Percentiles rank a stretch among this genome's conserved stretches.
Evolutionary conservation across 2,329 filamentous ascomycete species (phyloP).

Genomic region (Fusarium zealandicum): DNA sequence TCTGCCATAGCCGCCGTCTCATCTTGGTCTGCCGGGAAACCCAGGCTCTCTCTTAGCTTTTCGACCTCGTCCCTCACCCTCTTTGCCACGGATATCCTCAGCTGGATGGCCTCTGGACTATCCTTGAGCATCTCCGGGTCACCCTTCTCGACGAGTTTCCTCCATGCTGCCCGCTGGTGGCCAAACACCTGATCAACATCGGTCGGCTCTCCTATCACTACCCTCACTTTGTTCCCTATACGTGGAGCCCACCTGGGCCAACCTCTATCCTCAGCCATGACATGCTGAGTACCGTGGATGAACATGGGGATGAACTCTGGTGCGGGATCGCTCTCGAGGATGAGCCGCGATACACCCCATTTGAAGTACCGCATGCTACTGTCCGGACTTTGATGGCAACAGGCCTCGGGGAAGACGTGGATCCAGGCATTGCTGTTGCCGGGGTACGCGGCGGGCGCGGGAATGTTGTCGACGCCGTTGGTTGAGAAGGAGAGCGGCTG

Average conservation of each 20-base stretch:
- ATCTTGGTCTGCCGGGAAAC: constrained; percentile 79
- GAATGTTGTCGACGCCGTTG: constrained; percentile 69
- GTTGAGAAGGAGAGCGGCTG: constrained; percentile 66
- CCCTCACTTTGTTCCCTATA: constrained; percentile 70
- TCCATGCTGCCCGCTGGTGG: constrained; percentile 78
- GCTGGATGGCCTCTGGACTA: constrained; percentile 69
- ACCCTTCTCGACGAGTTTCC: constrained; percentile 62
- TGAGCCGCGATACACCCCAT: constrained; percentile 91
- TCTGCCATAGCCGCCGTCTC: constrained; percentile 78
- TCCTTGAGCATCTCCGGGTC: constrained; percentile 56
- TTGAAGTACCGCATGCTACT: constrained; percentile 94
- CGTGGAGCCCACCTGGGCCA: constrained; percentile 86
- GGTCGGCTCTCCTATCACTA: constrained; percentile 81
- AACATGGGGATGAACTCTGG: constrained; percentile 94
- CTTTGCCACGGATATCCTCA: constrained; percentile 78
- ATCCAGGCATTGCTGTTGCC: constrained; percentile 81
- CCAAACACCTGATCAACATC: constrained; percentile 79
- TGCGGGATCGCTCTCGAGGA: constrained; percentile 86
- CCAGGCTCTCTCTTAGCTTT: constrained; percentile 74
- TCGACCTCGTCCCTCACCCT: constrained; percentile 81
- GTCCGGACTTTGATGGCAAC: constrained; percentile 84
- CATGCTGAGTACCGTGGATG: constrained; percentile 84
- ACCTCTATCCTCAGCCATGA: constrained; percentile 84
- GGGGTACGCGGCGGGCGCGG: constrained; percentile 74
- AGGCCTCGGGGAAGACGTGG: constrained; percentile 95